Conservation (phyloP, 352 stramenopile genomes). For the Globisporangium recalcitrans region DNA sequence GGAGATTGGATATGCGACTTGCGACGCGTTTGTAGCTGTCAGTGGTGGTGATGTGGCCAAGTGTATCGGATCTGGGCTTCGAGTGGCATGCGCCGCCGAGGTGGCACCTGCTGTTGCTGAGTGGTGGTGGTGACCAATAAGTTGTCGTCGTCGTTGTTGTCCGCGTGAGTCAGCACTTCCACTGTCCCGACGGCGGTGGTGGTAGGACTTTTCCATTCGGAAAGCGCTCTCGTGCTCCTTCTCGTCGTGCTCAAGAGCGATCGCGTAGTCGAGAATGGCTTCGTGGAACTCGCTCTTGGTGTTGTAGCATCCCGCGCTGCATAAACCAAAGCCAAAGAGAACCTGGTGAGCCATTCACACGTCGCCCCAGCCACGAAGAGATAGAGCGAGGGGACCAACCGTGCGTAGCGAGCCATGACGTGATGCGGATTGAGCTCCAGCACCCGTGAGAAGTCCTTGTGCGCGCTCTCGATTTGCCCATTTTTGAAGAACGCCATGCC, state of each 20-base stretch:
- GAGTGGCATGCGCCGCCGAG: not conserved
- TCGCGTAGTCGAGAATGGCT: conserved; percentile 73
- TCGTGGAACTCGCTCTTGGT: conserved; percentile 61
- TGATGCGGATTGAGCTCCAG: conserved; percentile 66
- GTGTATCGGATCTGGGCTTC: not conserved
- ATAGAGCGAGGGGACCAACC: too few species aligned
- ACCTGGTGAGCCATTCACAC: too few species aligned
- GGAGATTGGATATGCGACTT: not conserved
- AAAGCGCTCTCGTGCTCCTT: conserved; percentile 33
- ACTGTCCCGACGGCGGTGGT: conserved; percentile 20
- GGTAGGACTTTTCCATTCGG: conserved; percentile 19
- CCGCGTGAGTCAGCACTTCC: not conserved
- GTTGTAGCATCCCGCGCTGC: conserved; percentile 64
- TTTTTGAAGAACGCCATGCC: conserved; percentile 68
- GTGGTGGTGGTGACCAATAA: not conserved
- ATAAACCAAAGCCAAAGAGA: too few species aligned
- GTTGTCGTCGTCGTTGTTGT: not conserved
- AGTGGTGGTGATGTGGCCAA: not conserved
- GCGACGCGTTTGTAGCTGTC: not conserved
- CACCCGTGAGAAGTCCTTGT: conserved; percentile 58
- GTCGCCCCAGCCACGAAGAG: too few species aligned
- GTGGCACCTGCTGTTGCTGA: not conserved
- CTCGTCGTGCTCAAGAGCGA: conserved; percentile 64
- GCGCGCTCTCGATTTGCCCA: conserved; percentile 42
- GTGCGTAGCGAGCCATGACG: conserved; percentile 73